These are phyloP conservation scores for Bauhinia variegata DNA, from an alignment of 306 rosid genomes.

Conservation along the genomic window DNA sequence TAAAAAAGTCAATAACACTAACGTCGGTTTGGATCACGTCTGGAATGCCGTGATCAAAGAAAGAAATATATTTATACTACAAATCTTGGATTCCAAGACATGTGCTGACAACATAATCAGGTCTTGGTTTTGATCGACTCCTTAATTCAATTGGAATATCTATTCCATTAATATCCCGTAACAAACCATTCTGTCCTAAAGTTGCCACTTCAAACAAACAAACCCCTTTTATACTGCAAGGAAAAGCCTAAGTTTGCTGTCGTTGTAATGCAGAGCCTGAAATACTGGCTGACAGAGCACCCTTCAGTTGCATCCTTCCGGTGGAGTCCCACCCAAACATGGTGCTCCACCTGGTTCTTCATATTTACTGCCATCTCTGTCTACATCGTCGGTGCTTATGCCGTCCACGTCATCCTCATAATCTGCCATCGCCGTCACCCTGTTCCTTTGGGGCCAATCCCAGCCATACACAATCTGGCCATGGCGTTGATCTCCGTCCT, in stretches of 20 bases:
- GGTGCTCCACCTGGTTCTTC: slow-evolving; percentile 75
- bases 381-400: slow-evolving; percentile 46
- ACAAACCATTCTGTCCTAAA: too few relatives aligned
- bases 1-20: too few relatives aligned
- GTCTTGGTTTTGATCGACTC: too few relatives aligned
- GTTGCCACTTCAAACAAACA: too few relatives aligned
- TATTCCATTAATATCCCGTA: too few relatives aligned
- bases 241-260: neutral
- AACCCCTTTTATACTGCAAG: too few relatives aligned
- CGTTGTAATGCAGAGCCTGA: slow-evolving; percentile 24
- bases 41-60: too few relatives aligned
- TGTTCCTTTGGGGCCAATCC: slow-evolving; percentile 60
- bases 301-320: slow-evolving; percentile 60
- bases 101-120: too few relatives aligned
- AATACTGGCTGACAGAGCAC: slow-evolving; percentile 60
- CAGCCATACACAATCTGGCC: slow-evolving; percentile 63
- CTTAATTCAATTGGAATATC: too few relatives aligned
- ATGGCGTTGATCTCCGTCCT: slow-evolving; percentile 51
- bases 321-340: slow-evolving; percentile 69
- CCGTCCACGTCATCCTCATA: slow-evolving; percentile 49
- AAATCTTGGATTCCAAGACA: too few relatives aligned
- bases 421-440: slow-evolving; percentile 44
- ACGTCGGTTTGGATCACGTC: too few relatives aligned
- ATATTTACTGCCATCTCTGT: slow-evolving; percentile 52
- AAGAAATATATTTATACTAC: too few relatives aligned